Evolutionary conservation across 2,329 filamentous ascomycete genomes (phyloP).

Genomic region (Sporothrix humicola): DNA sequence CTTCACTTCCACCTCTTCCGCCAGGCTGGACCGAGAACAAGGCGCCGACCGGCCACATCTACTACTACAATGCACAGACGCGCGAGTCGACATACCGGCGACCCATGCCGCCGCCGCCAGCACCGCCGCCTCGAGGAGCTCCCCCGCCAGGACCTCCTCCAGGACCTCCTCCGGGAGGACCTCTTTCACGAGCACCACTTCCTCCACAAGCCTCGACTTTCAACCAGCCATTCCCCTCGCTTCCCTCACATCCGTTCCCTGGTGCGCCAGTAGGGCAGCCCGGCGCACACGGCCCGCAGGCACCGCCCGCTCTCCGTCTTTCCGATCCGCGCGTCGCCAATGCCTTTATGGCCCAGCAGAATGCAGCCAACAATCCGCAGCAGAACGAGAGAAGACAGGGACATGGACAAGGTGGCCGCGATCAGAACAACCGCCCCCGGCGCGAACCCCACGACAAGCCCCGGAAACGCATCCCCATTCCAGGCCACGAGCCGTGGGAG

Average conservation of each 20-base stretch:
- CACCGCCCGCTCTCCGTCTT: slow-evolving; percentile 47
- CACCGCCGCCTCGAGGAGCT: slow-evolving; percentile 38
- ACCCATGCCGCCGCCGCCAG: slow-evolving; percentile 50
- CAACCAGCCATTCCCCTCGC: slow-evolving; percentile 39
- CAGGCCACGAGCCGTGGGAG: slow-evolving; percentile 83
- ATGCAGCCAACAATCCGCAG: neutral
- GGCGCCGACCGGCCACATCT: slow-evolving; percentile 82
- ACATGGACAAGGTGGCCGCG: slow-evolving; percentile 34
- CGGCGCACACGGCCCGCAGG: slow-evolving; percentile 48
- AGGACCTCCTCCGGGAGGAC: slow-evolving; percentile 39
- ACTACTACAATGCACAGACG: slow-evolving; percentile 84
- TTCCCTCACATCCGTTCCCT: neutral
- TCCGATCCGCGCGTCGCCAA: slow-evolving; percentile 64
- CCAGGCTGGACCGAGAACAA: slow-evolving; percentile 93
- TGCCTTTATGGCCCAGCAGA: slow-evolving; percentile 63
- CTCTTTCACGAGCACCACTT: slow-evolving; percentile 39
- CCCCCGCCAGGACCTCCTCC: slow-evolving; percentile 39
- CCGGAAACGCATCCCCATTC: slow-evolving; percentile 77
- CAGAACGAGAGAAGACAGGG: slow-evolving; percentile 42
- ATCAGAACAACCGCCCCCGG: slow-evolving; percentile 58
- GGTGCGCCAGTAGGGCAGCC: neutral
- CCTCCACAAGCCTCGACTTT: slow-evolving; percentile 39
- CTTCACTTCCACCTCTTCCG: slow-evolving; percentile 66
- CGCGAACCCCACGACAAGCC: slow-evolving; percentile 80
- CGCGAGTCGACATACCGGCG: slow-evolving; percentile 87